Base-by-base conservation (phyloP, 192 early-diverging fungal genomes). In the Linderina pennispora region DNA sequence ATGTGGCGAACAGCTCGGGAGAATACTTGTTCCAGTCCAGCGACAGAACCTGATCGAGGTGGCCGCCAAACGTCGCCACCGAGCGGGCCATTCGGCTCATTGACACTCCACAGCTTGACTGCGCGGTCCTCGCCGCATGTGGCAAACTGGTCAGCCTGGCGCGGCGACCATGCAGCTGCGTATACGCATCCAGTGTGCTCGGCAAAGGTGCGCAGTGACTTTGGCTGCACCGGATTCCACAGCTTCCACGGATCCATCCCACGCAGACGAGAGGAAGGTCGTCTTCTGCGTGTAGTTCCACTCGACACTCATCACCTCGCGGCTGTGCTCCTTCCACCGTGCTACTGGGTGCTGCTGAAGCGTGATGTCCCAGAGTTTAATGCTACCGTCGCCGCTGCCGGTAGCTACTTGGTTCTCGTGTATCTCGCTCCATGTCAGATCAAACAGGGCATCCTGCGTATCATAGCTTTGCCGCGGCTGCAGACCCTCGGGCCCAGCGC, bases 21-120 rank as follows among this genome's bases (percentile, higher is more conserved):
- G 82, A 74, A 61, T 99, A 99, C 63, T 99, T 99, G 68, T 95
- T 95, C 94, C 94, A 99, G 50, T 99, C 97, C 41, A 96, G 50
- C 5, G 92, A 85, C 14, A 99, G 72, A 5, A 92, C 77, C 65
- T 99, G 93, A 45, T 85, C 83, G 20, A 62, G 60, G 60, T 99
- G 97, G 16, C 91, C 93, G 14, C 65, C 71, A 36, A 88, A 78
- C 1, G 85, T 83, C 32, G 74, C 76, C 19, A 83, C 47, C 9
- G 83, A 75, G 15, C 55, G 45, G n/a, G 23, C 66, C 68, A 32
- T 68, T 52, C 2, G 89, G 90, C 8, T 71, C 57, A 32, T 90
- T 86, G 28, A 65, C 55, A 52, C 96, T 94, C 97, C 97, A 99
- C 18, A 98, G 62, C 58, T 92, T 93, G 24, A 93, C 56, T 0